Evolutionary conservation across 1,139 yeast species (phyloP).

Genomic region (Debaryomyces sp.): DNA sequence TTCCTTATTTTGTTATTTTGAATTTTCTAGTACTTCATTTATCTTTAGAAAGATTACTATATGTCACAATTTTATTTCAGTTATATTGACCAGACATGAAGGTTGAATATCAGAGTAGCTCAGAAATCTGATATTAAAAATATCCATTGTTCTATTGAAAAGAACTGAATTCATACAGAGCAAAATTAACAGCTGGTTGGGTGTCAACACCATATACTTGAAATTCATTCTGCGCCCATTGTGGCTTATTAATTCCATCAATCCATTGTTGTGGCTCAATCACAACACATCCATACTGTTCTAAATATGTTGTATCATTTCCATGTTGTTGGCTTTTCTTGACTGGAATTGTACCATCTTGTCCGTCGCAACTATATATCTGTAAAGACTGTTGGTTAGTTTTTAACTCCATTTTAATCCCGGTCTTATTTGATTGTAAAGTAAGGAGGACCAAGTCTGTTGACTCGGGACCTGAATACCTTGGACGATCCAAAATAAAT

Average conservation of each 20-base stretch:
- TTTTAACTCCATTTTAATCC: slow-evolving; percentile 14
- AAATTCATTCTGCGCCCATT: not conserved
- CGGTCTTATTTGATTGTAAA: slow-evolving; percentile 11
- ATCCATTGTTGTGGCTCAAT: slow-evolving; percentile 2
- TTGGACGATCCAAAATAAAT: slow-evolving; percentile 2
- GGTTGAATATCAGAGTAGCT: not conserved
- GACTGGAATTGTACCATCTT: slow-evolving; percentile 1
- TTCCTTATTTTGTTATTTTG: no score
- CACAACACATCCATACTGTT: slow-evolving; percentile 2
- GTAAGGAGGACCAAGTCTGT: not conserved
- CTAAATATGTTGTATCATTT: not conserved
- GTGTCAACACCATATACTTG: slow-evolving; percentile 1
- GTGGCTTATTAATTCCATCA: slow-evolving; percentile 1
- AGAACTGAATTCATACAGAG: not conserved
- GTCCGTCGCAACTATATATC: not conserved
- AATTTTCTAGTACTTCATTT: no score
- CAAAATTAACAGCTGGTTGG: not conserved
- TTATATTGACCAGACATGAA: not conserved
- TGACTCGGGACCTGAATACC: not conserved
- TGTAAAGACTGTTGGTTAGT: slow-evolving; percentile 9
- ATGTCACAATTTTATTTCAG: no score
- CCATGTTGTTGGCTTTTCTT: not conserved
- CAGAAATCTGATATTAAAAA: not conserved
- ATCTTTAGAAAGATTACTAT: no score
- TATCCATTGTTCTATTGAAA: not conserved